Evolutionary conservation across 176 grass and related monocot genomes (phyloP), one percentile per base, ranked within the genome.

Genomic region (Oryza australiensis): DNA sequence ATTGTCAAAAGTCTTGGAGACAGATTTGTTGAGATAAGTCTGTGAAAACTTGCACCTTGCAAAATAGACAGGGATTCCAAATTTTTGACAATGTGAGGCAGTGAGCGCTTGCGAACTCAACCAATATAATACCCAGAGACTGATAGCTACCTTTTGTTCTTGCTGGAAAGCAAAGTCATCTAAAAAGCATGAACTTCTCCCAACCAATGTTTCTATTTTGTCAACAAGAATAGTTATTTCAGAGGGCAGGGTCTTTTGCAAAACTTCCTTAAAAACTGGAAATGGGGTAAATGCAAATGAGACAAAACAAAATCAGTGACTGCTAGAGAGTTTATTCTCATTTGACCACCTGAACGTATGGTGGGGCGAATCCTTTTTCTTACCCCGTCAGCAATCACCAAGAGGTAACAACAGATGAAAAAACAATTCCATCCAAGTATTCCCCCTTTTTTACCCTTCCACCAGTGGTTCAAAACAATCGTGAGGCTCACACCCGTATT

Each of bases 341-440:
- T 86, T 83, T 83, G 83, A 89, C 87, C 87, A 80, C 46, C 79
- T 72, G 80, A 80, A 68, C 32, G 45, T 30, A 67, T 33, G 69
- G 45, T 75, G 70, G 65, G 68, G 46, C 71, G 70, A 72, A 82
- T 80, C 28, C 35, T 37, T 71, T 28, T 86, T 75, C 53, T 78
- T 76, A 68, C 29, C 59, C 26, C 67, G 26, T 69, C 59, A 81
- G 64, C 45, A 66, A 78, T 83, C 68, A 26, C 64, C 64, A 14
- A 80, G 64, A 89, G 62, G 72, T 59, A 75, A 48, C 67, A 57
- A 45, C 38, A 26, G 23, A 79, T 67, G 68, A 62, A 70, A 76
- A 80, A 79, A 80, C 64, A 86, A 83, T 33, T 66, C 79, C 79
- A 80, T 46, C 69, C 70, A 86, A 64, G 78, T 64, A 88, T 83